phyloP scores from a whole-genome alignment of 2,329 filamentous ascomycete genomes.

The Paracorniculantispora psalliotae region DNA sequence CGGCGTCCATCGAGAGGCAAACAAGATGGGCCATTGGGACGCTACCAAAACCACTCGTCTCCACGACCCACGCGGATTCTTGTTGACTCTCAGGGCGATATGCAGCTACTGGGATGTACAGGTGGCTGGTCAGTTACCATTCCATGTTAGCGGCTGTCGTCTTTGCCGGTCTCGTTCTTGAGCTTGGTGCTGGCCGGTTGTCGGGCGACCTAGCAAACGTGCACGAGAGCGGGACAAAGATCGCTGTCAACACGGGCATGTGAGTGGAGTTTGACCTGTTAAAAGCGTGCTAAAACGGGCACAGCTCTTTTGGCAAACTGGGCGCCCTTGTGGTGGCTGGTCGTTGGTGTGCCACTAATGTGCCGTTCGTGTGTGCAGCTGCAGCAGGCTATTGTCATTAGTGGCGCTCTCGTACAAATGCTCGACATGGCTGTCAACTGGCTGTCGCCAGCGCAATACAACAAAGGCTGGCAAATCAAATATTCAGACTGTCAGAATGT shows the following conservation, averaged over 20 bases:
- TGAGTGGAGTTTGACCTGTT: background rate
- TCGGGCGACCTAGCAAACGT: background rate
- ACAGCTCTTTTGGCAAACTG: background rate
- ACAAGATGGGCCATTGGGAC: background rate
- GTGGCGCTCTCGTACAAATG: background rate
- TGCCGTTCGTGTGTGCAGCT: background rate
- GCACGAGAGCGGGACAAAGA: conserved; percentile 3
- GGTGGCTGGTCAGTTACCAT: background rate
- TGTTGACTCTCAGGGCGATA: background rate
- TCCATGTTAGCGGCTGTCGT: background rate
- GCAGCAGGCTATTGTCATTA: background rate
- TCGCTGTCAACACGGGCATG: background rate
- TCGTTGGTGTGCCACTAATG: background rate
- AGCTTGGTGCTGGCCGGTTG: background rate
- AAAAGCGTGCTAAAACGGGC: background rate
- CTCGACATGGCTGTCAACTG: background rate
- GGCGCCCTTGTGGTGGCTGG: background rate
- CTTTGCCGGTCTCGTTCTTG: background rate
- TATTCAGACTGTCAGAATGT: background rate
- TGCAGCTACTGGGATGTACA: background rate
- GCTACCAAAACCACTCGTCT: background rate
- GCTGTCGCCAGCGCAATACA: background rate
- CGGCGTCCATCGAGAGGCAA: background rate
- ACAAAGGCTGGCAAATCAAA: background rate
- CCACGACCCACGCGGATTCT: background rate